Percentiles rank a stretch among this genome's conserved stretches.
These are phyloP conservation scores for Rhododendron kiyosumense DNA, from an alignment of 148 eudicot species.

Conservation along the genomic window DNA sequence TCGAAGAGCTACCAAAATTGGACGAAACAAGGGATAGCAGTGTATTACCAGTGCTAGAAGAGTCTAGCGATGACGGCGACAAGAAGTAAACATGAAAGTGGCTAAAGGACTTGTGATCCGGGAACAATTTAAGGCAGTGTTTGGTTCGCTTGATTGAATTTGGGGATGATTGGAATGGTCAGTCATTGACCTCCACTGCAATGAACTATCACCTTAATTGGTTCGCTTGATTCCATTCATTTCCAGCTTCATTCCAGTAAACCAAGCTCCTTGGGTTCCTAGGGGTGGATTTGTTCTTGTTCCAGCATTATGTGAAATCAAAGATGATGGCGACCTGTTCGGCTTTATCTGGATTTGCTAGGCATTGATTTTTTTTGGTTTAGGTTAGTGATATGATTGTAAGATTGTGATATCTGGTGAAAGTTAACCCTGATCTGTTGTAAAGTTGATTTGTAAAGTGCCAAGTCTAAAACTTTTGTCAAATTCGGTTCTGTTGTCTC, in stretches of 20 bases:
- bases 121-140: not conserved
- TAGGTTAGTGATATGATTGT: not conserved
- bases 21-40: conserved; percentile 27
- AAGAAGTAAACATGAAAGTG: not conserved
- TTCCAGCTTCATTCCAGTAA: not conserved
- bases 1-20: conserved; percentile 25
- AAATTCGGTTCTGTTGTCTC: not conserved
- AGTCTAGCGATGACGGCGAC: not conserved
- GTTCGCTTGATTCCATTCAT: not conserved
- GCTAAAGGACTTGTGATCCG: not conserved
- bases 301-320: not conserved
- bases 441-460: not conserved
- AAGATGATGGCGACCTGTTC: not conserved
- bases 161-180: not conserved
- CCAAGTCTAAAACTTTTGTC: not conserved
- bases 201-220: not conserved
- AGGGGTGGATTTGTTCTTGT: conserved; percentile 2
- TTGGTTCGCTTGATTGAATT: not conserved
- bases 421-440: not conserved
- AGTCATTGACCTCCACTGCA: not conserved
- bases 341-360: not conserved
- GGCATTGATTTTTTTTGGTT: not conserved
- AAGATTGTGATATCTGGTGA: not conserved
- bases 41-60: conserved; percentile 22
- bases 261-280: not conserved